These are phyloP conservation scores for Cicer arietinum DNA, from an alignment of 306 rosid species.

Conservation along the genomic window DNA sequence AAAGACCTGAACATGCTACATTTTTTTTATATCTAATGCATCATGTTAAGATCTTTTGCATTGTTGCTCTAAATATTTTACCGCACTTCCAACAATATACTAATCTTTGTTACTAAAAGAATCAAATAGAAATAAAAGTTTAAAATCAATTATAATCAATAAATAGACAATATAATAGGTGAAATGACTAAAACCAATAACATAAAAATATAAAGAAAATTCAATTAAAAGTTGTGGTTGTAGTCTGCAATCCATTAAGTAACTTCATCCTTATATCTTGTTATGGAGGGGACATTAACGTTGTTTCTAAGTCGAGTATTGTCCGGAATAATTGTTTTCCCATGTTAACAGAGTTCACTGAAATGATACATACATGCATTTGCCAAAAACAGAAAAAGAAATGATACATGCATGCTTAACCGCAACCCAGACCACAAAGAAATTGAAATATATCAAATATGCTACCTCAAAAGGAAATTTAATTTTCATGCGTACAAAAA, in stretches of 20 bases:
- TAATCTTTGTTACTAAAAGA: no score
- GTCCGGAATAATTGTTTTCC: conserved; percentile 38
- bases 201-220: background rate
- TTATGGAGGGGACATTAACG: conserved; percentile 6
- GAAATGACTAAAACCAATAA: background rate
- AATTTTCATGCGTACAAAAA: no score
- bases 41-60: no score
- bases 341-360: conserved; percentile 10
- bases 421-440: conserved; percentile 1
- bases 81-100: no score
- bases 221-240: background rate
- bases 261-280: conserved; percentile 4
- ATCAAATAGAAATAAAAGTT: no score
- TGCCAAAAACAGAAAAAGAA: no score
- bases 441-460: background rate
- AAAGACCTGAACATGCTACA: no score
- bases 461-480: no score
- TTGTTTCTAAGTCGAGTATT: conserved; percentile 14
- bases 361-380: background rate
- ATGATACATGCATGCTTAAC: conserved; percentile 35
- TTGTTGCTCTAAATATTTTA: no score
- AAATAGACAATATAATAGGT: no score
- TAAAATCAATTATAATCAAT: background rate
- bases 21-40: no score
- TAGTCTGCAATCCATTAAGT: background rate